phyloP scores from a whole-genome alignment of 2,329 filamentous ascomycete genomes.

The Fusarium protoensiforme region DNA sequence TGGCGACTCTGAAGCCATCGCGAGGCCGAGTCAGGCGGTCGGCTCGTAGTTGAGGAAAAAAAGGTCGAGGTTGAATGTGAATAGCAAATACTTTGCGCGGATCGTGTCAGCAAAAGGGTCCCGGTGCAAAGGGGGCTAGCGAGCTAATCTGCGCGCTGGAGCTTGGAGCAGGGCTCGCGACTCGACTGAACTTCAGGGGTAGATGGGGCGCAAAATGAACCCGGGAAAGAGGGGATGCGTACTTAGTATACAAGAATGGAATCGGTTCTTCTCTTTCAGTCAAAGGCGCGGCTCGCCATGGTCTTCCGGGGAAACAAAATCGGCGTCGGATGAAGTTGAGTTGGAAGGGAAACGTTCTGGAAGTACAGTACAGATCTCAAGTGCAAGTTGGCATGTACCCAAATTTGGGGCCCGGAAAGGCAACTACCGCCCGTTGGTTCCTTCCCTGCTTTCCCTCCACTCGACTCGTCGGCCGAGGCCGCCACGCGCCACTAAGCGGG shows the following conservation, averaged over 20 bases:
- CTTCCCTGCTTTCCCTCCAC: constrained; percentile 12
- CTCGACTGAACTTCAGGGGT: constrained; percentile 32
- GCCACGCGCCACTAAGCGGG: constrained; percentile 20
- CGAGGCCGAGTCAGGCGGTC: constrained; percentile 33
- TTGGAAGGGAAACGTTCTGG: constrained; percentile 37
- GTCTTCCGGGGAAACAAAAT: constrained; percentile 19
- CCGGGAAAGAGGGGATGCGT: constrained; percentile 14
- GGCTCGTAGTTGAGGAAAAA: constrained; percentile 21
- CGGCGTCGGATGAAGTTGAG: constrained; percentile 26
- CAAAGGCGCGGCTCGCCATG: constrained; percentile 37
- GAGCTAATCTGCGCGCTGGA: constrained; percentile 37
- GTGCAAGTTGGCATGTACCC: constrained; percentile 45
- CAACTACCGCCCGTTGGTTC: constrained; percentile 31
- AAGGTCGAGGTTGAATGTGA: constrained; percentile 31
- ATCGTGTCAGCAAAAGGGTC: constrained; percentile 40
- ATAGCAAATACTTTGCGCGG: constrained; percentile 34
- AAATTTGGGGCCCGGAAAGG: constrained; percentile 34
- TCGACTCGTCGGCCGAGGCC: constrained; percentile 23
- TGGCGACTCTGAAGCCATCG: constrained; percentile 52
- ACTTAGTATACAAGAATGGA: constrained; percentile 43
- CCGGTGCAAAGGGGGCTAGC: constrained; percentile 37
- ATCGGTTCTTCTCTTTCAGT: constrained; percentile 25
- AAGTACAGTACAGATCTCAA: constrained; percentile 45
- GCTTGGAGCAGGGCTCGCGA: constrained; percentile 20
- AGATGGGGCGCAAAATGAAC: constrained; percentile 1